A percentile compares a stretch with the other conserved stretches of the same genome.
Conservation (phyloP, 2,329 filamentous ascomycete genomes). For the Penicillium sp. region DNA sequence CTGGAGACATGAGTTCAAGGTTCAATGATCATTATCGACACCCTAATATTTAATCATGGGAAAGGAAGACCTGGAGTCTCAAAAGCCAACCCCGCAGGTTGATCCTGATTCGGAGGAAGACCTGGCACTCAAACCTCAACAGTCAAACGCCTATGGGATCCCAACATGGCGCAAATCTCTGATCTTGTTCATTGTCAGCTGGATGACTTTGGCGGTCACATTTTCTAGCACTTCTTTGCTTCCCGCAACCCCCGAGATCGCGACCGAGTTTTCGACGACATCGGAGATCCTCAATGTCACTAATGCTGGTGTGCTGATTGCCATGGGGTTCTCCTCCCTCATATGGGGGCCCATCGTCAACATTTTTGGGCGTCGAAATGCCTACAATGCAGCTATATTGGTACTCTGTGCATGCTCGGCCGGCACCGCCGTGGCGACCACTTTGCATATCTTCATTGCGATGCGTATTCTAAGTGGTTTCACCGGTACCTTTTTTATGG, state of each 20-base stretch:
- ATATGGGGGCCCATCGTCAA: slow-evolving; percentile 38
- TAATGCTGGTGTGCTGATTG: slow-evolving; percentile 40
- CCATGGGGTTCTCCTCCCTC: slow-evolving; percentile 42
- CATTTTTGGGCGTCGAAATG: slow-evolving; percentile 31
- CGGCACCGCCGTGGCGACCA: slow-evolving; percentile 33
- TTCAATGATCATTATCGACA: not conserved
- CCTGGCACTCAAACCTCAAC: slow-evolving; percentile 12
- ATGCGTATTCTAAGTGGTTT: slow-evolving; percentile 39
- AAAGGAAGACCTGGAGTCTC: slow-evolving; percentile 15
- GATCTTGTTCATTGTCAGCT: slow-evolving; percentile 46
- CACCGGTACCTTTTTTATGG: slow-evolving; percentile 44
- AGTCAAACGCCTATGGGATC: slow-evolving; percentile 24
- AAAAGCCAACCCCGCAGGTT: slow-evolving; percentile 15
- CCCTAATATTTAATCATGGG: slow-evolving; percentile 12
- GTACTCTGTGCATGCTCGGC: slow-evolving; percentile 35
- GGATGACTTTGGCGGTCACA: slow-evolving; percentile 44
- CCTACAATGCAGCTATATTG: slow-evolving; percentile 39
- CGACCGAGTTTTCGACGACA: slow-evolving; percentile 39
- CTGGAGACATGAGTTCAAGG: not conserved
- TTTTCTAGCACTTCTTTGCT: slow-evolving; percentile 48
- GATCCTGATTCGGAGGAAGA: slow-evolving; percentile 15
- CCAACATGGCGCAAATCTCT: slow-evolving; percentile 43
- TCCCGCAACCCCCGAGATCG: slow-evolving; percentile 44
- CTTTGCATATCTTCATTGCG: slow-evolving; percentile 38
- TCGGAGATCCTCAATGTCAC: slow-evolving; percentile 38